Base-by-base conservation (phyloP, 83 land plant species). In the Picea abies region DNA sequence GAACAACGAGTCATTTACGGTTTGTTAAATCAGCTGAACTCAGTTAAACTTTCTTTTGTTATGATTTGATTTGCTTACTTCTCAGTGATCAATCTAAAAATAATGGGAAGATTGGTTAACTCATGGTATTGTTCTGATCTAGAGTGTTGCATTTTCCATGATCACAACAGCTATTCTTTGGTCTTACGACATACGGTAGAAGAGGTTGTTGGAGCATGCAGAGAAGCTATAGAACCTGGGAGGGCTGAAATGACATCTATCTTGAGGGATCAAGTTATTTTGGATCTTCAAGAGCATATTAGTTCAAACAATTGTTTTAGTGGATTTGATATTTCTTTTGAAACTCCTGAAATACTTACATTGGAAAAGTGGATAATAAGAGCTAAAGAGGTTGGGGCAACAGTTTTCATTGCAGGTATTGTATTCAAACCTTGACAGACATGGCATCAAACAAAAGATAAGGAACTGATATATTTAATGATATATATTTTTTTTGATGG, bases 171-270 rank as follows among this genome's bases (percentile, higher is more conserved):
- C 78, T 95, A 93, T 80, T 89, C 95, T 49, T 89, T 88, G 68
- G 97, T 95, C 37, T 87, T 95, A 73, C 86, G 96, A 60, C 97
- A 95, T 81, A 95, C 97, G 1, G 92, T 94, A 23, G 97, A 95
- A 80, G 97, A 95, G 80, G 97, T 95, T 11, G 88, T 92, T 79
- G 96, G 84, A 65, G 95, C 93, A 20, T 95, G 97, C 68, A 14
- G 86, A 10, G 92, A 93, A 80, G 92, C 95, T 15, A 81, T 89
- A 67, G 87, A 95, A 63, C 91, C 92, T 39, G 81, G n/a, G 77
- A 86, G 89, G 63, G 90, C 90, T 62, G 90, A 87, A 47, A 69
- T 86, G 35, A 84, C 92, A 69, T 89, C 90, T 82, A 66, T 80
- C 29, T 82, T 93, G 77, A 85, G 95, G 39, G 83, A 81, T 2